Conservation (phyloP, 2,329 filamentous ascomycete species). For the Fusarium azukiicola region DNA sequence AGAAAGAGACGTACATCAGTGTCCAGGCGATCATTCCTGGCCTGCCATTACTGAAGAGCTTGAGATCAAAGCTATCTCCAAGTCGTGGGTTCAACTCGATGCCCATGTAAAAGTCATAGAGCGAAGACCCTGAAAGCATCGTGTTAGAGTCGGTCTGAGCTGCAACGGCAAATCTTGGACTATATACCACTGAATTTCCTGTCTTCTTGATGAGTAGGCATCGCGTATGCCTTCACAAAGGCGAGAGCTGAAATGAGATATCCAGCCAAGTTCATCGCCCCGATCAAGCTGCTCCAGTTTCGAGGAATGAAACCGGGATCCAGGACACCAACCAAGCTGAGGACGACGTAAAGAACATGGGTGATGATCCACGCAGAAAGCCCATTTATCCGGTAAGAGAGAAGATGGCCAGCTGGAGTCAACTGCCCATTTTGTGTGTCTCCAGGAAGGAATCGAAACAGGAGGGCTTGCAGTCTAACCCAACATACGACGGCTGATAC, state of each 20-base stretch:
- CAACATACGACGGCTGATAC: slow-evolving; percentile 35
- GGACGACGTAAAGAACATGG: slow-evolving; percentile 55
- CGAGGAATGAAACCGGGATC: slow-evolving; percentile 65
- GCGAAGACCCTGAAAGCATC: slow-evolving; percentile 54
- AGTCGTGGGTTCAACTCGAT: slow-evolving; percentile 70
- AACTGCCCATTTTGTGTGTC: slow-evolving; percentile 60
- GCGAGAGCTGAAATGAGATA: slow-evolving; percentile 54
- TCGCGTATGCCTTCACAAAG: slow-evolving; percentile 63
- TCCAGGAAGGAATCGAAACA: slow-evolving; percentile 40
- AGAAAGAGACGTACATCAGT: slow-evolving; percentile 60
- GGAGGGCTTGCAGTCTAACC: slow-evolving; percentile 40
- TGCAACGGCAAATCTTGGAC: not conserved
- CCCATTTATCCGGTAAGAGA: slow-evolving; percentile 68
- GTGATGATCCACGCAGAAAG: slow-evolving; percentile 65
- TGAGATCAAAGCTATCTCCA: slow-evolving; percentile 67
- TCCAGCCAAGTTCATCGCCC: slow-evolving; percentile 62
- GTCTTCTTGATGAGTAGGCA: slow-evolving; percentile 64
- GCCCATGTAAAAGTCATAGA: slow-evolving; percentile 71
- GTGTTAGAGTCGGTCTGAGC: not conserved
- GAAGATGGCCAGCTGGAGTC: slow-evolving; percentile 66
- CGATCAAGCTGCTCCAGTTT: slow-evolving; percentile 65
- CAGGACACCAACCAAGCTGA: slow-evolving; percentile 56
- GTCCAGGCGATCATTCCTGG: slow-evolving; percentile 72
- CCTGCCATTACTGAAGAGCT: slow-evolving; percentile 70
- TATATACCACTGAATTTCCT: slow-evolving; percentile 65